Percentiles rank a stretch among this genome's conserved stretches.
Evolutionary conservation across 305 asterid genomes (phyloP).

Genomic region (Fraxinus nigra): DNA sequence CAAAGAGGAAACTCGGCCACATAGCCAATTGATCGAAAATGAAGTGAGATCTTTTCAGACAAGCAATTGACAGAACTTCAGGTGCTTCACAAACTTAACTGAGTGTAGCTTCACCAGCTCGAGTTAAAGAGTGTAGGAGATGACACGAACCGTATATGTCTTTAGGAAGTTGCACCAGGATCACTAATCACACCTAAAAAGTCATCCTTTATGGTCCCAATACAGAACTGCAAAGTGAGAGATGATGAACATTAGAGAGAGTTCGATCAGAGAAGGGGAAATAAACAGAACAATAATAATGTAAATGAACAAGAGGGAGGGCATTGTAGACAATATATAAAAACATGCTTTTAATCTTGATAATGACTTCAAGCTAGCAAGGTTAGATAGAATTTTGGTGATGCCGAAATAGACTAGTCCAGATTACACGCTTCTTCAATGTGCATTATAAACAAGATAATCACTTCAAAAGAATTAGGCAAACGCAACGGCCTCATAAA

Average conservation of each 20-base stretch:
- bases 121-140: neutral
- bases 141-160: neutral
- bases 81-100: neutral
- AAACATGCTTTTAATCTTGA: neutral
- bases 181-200: constrained; percentile 76
- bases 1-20: neutral
- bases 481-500: neutral
- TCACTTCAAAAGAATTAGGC: neutral
- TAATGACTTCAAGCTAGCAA: neutral
- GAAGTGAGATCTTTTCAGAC: neutral
- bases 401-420: neutral
- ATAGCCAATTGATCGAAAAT: neutral
- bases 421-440: neutral
- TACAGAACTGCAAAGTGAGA: constrained; percentile 62
- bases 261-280: neutral
- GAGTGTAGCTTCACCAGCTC: neutral
- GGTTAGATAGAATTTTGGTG: neutral
- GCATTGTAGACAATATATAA: neutral
- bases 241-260: neutral
- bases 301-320: neutral
- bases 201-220: constrained; percentile 82
- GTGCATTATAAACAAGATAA: neutral
- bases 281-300: neutral
- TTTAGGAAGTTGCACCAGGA: constrained; percentile 55
- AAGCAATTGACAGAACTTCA: neutral